These are phyloP conservation scores for Starmerella asiatica DNA, from an alignment of 805 yeast species.

Conservation along the genomic window DNA sequence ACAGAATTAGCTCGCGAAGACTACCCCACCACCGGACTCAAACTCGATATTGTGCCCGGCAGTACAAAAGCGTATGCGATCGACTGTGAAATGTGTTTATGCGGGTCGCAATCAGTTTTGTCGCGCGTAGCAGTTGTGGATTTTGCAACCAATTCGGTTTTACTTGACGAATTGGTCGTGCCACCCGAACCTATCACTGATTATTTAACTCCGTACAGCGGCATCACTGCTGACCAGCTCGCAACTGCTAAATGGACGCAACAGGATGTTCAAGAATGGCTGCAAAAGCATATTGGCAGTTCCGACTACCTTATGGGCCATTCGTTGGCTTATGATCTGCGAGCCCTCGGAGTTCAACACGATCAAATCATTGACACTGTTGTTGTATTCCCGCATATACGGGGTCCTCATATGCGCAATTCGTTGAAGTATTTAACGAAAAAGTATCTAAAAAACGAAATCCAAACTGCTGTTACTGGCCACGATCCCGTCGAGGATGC, in stretches of 20 bases:
- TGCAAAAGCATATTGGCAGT: slow-evolving; percentile 37
- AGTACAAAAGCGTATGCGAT: slow-evolving; percentile 45
- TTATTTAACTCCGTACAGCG: slow-evolving; percentile 73
- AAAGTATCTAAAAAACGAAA: slow-evolving; percentile 40
- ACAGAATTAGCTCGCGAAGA: slow-evolving; percentile 5
- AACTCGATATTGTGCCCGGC: slow-evolving; percentile 7
- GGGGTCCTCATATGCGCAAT: slow-evolving; percentile 73
- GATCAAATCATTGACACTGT: slow-evolving; percentile 72
- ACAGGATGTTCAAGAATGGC: slow-evolving; percentile 49
- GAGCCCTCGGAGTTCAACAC: slow-evolving; percentile 58
- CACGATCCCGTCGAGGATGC: slow-evolving; percentile 88
- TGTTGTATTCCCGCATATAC: slow-evolving; percentile 52
- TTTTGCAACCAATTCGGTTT: slow-evolving; percentile 37
- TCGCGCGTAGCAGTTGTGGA: slow-evolving; percentile 61
- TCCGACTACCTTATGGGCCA: slow-evolving; percentile 74
- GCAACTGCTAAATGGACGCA: slow-evolving; percentile 48
- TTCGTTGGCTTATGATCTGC: slow-evolving; percentile 72
- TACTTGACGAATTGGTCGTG: slow-evolving; percentile 63
- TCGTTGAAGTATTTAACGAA: slow-evolving; percentile 58
- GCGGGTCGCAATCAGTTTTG: slow-evolving; percentile 49
- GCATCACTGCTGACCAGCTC: slow-evolving; percentile 64
- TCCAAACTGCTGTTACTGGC: slow-evolving; percentile 54
- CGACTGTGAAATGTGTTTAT: slow-evolving; percentile 87
- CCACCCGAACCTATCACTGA: slow-evolving; percentile 65
- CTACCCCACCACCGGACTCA: slow-evolving; percentile 10